These are phyloP conservation scores for Durio zibethinus DNA, from an alignment of 345 rosid species.

Conservation along the genomic window DNA sequence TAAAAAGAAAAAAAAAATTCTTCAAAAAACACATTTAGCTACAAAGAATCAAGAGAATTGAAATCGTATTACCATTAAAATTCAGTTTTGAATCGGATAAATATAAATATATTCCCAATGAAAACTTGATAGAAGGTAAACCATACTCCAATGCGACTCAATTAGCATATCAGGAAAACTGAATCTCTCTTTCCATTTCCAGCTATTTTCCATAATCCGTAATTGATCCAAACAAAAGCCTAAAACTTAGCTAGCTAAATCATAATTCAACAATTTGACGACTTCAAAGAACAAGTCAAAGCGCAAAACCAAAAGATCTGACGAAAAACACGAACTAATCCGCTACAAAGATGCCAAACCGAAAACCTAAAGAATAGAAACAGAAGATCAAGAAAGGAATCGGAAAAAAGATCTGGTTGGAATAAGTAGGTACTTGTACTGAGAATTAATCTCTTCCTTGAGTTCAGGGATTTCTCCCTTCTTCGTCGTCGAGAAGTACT, in stretches of 20 bases:
- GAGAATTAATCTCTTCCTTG: conserved; percentile 46
- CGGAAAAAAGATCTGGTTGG: not conserved
- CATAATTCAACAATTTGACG: not conserved
- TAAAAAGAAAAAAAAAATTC: not conserved
- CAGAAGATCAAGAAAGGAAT: conserved; percentile 17
- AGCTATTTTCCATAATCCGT: not conserved
- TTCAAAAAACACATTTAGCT: not conserved
- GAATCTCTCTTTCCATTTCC: not conserved
- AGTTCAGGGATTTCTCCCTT: conserved; percentile 99
- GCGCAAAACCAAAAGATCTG: conserved; percentile 43
- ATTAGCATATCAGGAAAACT: not conserved
- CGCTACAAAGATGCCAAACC: not conserved
- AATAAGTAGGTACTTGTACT: conserved; percentile 57
- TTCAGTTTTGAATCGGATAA: not conserved
- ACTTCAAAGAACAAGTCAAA: conserved; percentile 13
- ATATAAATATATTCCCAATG: not conserved
- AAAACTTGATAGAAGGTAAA: not conserved
- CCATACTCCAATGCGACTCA: not conserved
- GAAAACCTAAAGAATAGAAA: conserved; percentile 21
- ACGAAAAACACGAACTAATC: not conserved
- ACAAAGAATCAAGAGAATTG: not conserved
- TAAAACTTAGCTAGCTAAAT: not conserved
- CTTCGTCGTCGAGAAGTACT: conserved; percentile 95
- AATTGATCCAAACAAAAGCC: conserved; percentile 3
- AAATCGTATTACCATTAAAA: not conserved